A percentile compares a stretch with the other conserved stretches of the same genome.
phyloP scores from a whole-genome alignment of 129 eudicot genomes.

The Centella asiatica region DNA sequence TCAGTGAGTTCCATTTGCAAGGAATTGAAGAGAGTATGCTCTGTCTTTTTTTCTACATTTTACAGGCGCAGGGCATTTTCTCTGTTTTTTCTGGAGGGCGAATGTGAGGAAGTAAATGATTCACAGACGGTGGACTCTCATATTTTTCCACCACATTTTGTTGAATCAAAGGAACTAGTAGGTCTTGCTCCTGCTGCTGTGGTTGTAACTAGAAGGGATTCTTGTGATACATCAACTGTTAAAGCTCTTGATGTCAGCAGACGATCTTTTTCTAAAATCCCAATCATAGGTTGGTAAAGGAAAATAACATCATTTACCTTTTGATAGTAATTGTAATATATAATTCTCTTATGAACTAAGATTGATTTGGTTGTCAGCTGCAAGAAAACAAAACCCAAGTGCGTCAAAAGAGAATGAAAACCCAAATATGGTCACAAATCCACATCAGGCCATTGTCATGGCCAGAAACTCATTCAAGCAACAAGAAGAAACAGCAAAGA shows the following conservation, averaged over 20 bases:
- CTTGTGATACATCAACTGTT: conserved; percentile 41
- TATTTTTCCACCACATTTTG: conserved; percentile 77
- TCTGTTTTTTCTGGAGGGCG: conserved; percentile 63
- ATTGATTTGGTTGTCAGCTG: conserved; percentile 35
- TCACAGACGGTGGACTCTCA: conserved; percentile 88
- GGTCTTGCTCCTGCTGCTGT: conserved; percentile 97
- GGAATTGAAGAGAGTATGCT: background rate
- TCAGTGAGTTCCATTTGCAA: background rate
- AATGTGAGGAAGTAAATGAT: conserved; percentile 75
- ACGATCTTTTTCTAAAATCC: conserved; percentile 47
- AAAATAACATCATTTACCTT: background rate
- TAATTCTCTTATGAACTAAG: conserved; percentile 5
- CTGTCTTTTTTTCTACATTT: background rate
- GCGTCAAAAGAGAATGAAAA: conserved; percentile 63
- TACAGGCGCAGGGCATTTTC: conserved; percentile 86
- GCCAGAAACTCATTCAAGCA: conserved; percentile 78
- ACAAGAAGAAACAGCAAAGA: conserved; percentile 65
- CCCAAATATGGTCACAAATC: conserved; percentile 53
- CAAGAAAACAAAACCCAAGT: conserved; percentile 41
- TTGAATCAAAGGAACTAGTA: conserved; percentile 41
- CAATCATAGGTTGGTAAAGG: conserved; percentile 38
- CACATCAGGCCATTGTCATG: conserved; percentile 79
- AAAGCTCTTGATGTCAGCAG: conserved; percentile 48
- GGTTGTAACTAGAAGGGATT: conserved; percentile 65
- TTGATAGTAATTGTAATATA: background rate